Conservation (phyloP, 192 early-diverging fungal genomes). For the Linnemannia schmuckeri region DNA sequence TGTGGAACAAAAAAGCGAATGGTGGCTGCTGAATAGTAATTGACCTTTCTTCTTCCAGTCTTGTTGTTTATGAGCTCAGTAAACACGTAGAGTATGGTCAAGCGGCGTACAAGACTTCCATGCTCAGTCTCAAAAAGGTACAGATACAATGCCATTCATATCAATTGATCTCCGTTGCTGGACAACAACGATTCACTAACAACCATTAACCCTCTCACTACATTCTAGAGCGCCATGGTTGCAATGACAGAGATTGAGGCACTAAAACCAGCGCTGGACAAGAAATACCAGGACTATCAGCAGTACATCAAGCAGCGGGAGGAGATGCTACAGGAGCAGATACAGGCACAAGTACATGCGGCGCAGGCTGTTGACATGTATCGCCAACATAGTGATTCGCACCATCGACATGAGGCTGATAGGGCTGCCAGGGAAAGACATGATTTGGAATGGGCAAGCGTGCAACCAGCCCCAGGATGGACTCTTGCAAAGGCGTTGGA, state of each 20-base stretch:
- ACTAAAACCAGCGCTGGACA: constrained; percentile 69
- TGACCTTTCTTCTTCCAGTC: constrained; percentile 37
- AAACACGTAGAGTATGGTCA: constrained; percentile 68
- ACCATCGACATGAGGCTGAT: background rate
- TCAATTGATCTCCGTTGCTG: background rate
- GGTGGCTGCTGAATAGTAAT: background rate
- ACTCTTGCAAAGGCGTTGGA: constrained; percentile 47
- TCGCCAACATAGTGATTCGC: background rate
- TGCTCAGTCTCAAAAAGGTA: constrained; percentile 47
- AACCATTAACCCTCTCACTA: background rate
- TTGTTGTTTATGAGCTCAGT: constrained; percentile 70
- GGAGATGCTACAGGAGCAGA: constrained; percentile 20
- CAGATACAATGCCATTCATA: background rate
- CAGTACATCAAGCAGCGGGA: constrained; percentile 48
- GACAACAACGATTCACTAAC: background rate
- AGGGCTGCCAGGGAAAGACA: constrained; percentile 10
- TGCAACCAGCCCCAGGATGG: constrained; percentile 17
- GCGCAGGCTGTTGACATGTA: constrained; percentile 7
- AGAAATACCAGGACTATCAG: constrained; percentile 66
- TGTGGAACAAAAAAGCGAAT: background rate
- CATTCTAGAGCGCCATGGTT: constrained; percentile 9
- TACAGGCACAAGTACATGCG: constrained; percentile 23
- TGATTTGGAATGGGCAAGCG: constrained; percentile 19
- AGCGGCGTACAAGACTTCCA: constrained; percentile 56
- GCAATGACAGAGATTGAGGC: constrained; percentile 65